A percentile compares a stretch with the other conserved stretches of the same genome.
phyloP scores from a whole-genome alignment of 1,284 basidiomycete species.

The Earliella scabrosa region DNA sequence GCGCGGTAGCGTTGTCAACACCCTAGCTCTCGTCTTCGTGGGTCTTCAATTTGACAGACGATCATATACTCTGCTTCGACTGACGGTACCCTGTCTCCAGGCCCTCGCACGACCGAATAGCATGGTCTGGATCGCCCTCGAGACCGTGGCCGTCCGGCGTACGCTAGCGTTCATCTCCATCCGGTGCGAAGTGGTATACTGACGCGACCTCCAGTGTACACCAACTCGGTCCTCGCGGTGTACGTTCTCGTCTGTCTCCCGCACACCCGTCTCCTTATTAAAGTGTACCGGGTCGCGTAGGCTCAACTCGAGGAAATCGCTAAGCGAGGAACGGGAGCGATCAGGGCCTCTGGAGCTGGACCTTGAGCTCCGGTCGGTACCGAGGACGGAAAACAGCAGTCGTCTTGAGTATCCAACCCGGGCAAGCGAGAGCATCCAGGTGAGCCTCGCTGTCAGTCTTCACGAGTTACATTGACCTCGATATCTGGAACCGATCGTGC shows the following conservation, averaged over 20 bases:
- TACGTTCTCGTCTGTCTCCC: not conserved
- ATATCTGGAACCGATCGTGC: no score
- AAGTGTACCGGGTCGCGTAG: not conserved
- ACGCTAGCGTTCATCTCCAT: no score
- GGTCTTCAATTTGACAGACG: not conserved
- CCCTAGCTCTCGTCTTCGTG: not conserved
- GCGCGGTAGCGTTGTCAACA: not conserved
- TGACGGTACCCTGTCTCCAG: not conserved
- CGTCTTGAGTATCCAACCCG: no score
- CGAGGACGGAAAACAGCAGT: not conserved
- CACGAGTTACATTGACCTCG: no score
- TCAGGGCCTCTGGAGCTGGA: not conserved
- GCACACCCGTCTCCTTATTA: not conserved
- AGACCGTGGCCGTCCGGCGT: not conserved
- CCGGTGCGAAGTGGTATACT: not conserved
- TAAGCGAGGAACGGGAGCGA: not conserved
- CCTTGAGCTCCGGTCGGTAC: not conserved
- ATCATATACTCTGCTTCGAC: not conserved
- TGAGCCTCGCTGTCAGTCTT: no score
- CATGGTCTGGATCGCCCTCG: slow-evolving; percentile 5
- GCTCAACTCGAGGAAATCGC: slow-evolving; percentile 1
- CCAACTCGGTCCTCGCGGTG: slow-evolving; percentile 3
- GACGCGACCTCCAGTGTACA: not conserved
- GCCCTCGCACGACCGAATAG: not conserved
- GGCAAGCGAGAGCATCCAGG: no score